Conservation (phyloP, 495 filamentous ascomycete genomes). For the Evansstolkia leycettana region DNA sequence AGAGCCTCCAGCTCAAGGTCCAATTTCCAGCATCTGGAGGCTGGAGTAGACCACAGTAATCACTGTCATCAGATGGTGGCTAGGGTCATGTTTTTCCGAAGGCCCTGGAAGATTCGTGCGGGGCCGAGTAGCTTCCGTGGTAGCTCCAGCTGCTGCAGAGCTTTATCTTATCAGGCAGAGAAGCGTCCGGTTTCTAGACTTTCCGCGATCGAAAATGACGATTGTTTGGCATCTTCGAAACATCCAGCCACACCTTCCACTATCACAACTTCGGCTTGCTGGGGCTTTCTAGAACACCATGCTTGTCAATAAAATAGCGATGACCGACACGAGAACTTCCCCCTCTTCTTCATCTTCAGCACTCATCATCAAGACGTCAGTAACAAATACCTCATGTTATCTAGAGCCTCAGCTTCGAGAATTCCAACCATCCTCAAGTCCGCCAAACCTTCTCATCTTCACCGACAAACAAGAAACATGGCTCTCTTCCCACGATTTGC, state of each 20-base stretch:
- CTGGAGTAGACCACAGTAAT: too few relatives aligned
- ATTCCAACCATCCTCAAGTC: neutral
- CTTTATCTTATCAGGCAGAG: slow-evolving; percentile 5
- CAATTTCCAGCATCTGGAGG: too few relatives aligned
- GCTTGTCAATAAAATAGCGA: neutral
- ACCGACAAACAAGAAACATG: slow-evolving; percentile 37
- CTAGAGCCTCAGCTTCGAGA: neutral
- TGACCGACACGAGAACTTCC: neutral
- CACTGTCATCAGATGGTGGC: neutral
- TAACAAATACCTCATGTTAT: neutral
- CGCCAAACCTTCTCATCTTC: slow-evolving; percentile 1
- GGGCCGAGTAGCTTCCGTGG: neutral
- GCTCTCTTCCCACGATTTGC: slow-evolving; percentile 48
- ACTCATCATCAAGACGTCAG: too few relatives aligned
- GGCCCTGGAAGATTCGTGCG: slow-evolving; percentile 2
- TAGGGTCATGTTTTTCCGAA: neutral
- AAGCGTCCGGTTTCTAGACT: too few relatives aligned
- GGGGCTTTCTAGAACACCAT: neutral
- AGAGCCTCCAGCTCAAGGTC: too few relatives aligned
- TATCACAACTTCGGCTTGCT: too few relatives aligned
- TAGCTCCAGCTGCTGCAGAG: neutral
- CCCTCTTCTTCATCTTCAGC: neutral
- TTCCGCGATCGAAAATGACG: too few relatives aligned
- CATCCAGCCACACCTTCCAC: too few relatives aligned
- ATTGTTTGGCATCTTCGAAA: too few relatives aligned